Base-by-base conservation (phyloP, 2,329 filamentous ascomycete species). In the Colletotrichum phormii region DNA sequence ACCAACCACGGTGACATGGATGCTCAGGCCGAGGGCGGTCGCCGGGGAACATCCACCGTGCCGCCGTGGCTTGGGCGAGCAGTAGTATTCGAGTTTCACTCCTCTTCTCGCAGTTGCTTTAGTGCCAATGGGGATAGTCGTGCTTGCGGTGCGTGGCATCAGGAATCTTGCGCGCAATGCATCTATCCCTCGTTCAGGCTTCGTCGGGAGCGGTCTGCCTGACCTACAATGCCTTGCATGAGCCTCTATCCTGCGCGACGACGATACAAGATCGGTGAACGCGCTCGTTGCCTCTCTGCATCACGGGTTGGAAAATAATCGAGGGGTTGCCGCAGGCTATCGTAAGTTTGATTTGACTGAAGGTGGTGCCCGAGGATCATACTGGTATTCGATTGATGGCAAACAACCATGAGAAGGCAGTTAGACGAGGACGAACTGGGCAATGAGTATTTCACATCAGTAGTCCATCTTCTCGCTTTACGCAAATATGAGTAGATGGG, bases 21-120 rank as follows among this genome's bases (percentile, higher is more conserved):
- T 71, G 54, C 46, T 71, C 61, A 60, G 66, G 65, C 66, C n/a
- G 51, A 60, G 29, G 51, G 18, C 65, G 54, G 46, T 54, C 29
- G 13, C 66, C 70, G 70, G 70, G 70, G 60, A 72, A 72, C 54
- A 72, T 61, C 46, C 60, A 54, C 26, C 65, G 33, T 61, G 70
- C 60, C 42, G 58, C 62, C 55, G 69, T 51, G 42, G 49, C 46
- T 64, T 61, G 54, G 18, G 22, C 31, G 22, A 46, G 8, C 26
- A 63, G n/a, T 46, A 24, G 51, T 53, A 22, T 24, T 46, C 53
- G 35, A 37, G 65, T 72, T 72, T 70, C 59, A 72, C 22, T 46
- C 49, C 15, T 46, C 37, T 29, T 46, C 31, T 65, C 53, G 62
- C 62, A 51, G 31, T 60, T 24, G 31, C 53, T 22, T 57, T 26